A percentile compares a stretch with the other conserved stretches of the same genome.
These are phyloP conservation scores for Crithidia sp. DNA, from an alignment of 208 protist genomes.

Conservation along the genomic window DNA sequence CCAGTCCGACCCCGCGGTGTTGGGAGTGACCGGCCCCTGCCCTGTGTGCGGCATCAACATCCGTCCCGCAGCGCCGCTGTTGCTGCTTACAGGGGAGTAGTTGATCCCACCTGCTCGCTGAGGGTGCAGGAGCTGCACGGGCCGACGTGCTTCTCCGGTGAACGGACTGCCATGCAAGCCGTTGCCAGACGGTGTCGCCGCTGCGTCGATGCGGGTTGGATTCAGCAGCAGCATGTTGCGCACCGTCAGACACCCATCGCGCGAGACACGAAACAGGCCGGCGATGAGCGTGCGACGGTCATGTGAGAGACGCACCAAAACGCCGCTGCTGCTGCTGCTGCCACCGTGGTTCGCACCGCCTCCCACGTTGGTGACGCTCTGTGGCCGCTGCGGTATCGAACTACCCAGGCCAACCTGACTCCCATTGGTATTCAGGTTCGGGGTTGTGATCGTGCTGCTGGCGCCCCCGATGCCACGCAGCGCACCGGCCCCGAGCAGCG, in stretches of 20 bases:
- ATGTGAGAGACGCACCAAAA: conserved; percentile 64
- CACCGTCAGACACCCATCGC: conserved; percentile 79
- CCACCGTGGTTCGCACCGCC: too few relatives aligned
- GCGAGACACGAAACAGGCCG: conserved; percentile 78
- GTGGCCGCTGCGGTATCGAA: background rate
- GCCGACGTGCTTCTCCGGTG: background rate
- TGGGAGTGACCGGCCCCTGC: conserved; percentile 17
- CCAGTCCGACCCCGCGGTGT: conserved; percentile 24
- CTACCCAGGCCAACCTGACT: background rate
- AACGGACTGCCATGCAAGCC: conserved; percentile 5
- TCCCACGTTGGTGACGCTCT: background rate
- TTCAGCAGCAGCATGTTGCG: conserved; percentile 85
- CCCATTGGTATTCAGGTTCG: background rate
- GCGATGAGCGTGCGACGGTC: conserved; percentile 62
- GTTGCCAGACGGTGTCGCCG: background rate
- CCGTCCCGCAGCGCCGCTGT: conserved; percentile 11
- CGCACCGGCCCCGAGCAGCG: background rate
- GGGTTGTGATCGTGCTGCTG: background rate
- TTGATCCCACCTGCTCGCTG: conserved; percentile 17
- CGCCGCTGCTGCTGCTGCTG: conserved; percentile 12
- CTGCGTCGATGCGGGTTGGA: conserved; percentile 38
- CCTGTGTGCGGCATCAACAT: conserved; percentile 23
- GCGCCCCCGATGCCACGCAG: background rate
- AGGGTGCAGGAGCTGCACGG: conserved; percentile 39
- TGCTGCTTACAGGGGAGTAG: conserved; percentile 32